phyloP scores from a whole-genome alignment of 1,284 basidiomycete genomes.

The Austroboletus novae-zelandiae region DNA sequence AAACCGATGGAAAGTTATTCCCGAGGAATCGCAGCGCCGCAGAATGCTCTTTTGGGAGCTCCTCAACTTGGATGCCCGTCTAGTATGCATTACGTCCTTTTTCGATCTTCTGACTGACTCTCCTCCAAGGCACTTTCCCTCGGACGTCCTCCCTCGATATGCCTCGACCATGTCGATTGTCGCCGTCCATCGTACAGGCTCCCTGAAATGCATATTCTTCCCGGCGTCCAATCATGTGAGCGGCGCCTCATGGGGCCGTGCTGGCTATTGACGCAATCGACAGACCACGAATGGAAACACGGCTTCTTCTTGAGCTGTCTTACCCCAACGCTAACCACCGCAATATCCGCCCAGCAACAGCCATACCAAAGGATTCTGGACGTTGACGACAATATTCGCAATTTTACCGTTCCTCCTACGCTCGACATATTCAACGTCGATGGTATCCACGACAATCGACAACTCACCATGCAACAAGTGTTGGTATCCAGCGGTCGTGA shows the following conservation, averaged over 20 bases:
- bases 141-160: slow-evolving; percentile 72
- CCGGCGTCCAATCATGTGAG: slow-evolving; percentile 66
- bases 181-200: slow-evolving; percentile 60
- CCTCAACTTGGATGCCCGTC: slow-evolving; percentile 69
- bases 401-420: slow-evolving; percentile 57
- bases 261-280: slow-evolving; percentile 11
- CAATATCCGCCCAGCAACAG: slow-evolving; percentile 57
- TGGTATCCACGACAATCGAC: slow-evolving; percentile 42
- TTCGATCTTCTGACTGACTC: slow-evolving; percentile 6
- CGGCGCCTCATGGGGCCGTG: slow-evolving; percentile 11
- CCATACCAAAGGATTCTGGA: slow-evolving; percentile 55
- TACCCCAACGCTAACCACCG: slow-evolving; percentile 63
- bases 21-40: slow-evolving; percentile 68
- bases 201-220: slow-evolving; percentile 53
- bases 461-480: slow-evolving; percentile 68
- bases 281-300: slow-evolving; percentile 76
- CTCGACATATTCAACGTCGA: slow-evolving; percentile 48
- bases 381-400: slow-evolving; percentile 59
- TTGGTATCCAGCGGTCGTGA: slow-evolving; percentile 63
- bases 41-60: slow-evolving; percentile 73
- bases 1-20: slow-evolving; percentile 60
- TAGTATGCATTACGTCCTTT: slow-evolving; percentile 44
- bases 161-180: slow-evolving; percentile 63
- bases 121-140: slow-evolving; percentile 65
- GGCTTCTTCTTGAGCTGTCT: slow-evolving; percentile 64